phyloP scores from a whole-genome alignment of 1,139 yeast species.

The Pneumocystis oryctolagi region DNA sequence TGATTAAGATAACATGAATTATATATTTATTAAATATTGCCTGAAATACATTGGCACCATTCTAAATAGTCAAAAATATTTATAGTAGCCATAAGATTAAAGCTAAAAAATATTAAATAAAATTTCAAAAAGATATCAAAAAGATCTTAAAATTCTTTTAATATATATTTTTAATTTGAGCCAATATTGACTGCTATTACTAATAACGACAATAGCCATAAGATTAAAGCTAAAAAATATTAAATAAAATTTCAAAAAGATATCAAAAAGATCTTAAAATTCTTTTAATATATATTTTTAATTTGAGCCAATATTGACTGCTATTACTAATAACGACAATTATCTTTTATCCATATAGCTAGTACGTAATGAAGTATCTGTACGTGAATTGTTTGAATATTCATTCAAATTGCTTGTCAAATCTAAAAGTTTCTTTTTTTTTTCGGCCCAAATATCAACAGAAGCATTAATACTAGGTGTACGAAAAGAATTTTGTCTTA shows the following conservation, averaged over 20 bases:
- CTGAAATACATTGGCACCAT: too few species aligned
- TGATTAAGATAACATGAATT: not conserved
- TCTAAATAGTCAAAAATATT: not conserved
- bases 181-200: not conserved
- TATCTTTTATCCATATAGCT: not conserved
- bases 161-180: too few species aligned
- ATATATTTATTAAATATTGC: too few species aligned
- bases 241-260: not conserved
- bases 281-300: not conserved
- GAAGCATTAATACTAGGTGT: not conserved
- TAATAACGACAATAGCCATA: too few species aligned
- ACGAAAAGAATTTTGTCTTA: not conserved
- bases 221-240: not conserved
- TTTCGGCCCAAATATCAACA: not conserved
- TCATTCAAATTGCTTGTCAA: not conserved
- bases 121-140: not conserved
- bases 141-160: not conserved
- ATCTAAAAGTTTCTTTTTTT: not conserved
- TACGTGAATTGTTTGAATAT: not conserved
- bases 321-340: not conserved
- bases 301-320: not conserved
- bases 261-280: not conserved
- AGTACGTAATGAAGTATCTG: not conserved
- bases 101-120: not conserved
- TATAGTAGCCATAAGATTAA: too few species aligned